Evolutionary conservation across 2,329 filamentous ascomycete genomes (phyloP).

Genomic region (Ophiostoma piceae): DNA sequence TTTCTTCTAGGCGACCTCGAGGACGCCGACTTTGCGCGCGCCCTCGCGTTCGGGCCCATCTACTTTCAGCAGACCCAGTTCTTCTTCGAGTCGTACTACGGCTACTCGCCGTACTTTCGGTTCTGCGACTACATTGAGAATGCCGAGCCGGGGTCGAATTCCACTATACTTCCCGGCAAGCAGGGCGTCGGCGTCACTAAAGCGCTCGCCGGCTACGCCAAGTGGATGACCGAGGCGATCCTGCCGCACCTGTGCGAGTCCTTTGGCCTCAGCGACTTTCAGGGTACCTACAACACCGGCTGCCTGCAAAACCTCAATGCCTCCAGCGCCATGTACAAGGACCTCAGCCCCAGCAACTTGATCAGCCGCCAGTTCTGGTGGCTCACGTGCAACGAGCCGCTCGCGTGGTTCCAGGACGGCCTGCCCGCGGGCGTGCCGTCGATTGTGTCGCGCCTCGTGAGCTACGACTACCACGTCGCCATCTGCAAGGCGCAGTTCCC

Average conservation of each 20-base stretch:
- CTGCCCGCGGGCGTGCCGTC: constrained; percentile 41
- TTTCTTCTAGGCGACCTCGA: constrained; percentile 44
- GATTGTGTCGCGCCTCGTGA: constrained; percentile 39
- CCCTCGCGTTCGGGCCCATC: constrained; percentile 52
- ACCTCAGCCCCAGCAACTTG: constrained; percentile 37
- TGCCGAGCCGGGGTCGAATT: neutral
- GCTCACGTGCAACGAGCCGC: constrained; percentile 50
- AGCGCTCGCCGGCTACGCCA: constrained; percentile 49
- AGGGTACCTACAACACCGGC: constrained; percentile 40
- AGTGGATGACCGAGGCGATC: constrained; percentile 40
- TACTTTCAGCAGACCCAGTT: constrained; percentile 45
- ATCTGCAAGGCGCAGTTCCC: constrained; percentile 46
- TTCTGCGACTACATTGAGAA: constrained; percentile 47
- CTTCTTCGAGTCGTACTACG: constrained; percentile 36
- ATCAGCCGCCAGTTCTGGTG: constrained; percentile 50
- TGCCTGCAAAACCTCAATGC: constrained; percentile 45
- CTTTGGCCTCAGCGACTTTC: constrained; percentile 36
- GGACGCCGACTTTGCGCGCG: constrained; percentile 45
- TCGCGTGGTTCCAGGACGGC: constrained; percentile 42
- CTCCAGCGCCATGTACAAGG: constrained; percentile 39
- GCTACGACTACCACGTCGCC: constrained; percentile 37
- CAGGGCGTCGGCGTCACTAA: constrained; percentile 47
- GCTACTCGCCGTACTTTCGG: constrained; percentile 39
- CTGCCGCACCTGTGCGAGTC: constrained; percentile 41
- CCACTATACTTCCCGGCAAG: constrained; percentile 41